phyloP scores from a whole-genome alignment of 768 basidiomycete species.

The Lactifluus pinguis region DNA sequence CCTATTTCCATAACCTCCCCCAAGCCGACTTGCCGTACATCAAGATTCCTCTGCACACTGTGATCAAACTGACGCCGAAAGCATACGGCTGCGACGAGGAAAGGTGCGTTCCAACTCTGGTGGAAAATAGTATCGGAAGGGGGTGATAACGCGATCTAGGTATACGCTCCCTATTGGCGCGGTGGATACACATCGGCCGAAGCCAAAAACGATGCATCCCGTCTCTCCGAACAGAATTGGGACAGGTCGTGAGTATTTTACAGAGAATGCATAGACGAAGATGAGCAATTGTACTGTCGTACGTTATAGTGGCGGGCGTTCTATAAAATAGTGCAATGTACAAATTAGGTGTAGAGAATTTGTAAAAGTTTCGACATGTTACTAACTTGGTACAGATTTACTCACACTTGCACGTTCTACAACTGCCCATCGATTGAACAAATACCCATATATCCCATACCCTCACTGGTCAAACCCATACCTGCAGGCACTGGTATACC shows the following conservation, averaged over 20 bases:
- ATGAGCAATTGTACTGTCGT: not conserved
- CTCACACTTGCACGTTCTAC: too few relatives aligned
- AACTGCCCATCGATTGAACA: too few relatives aligned
- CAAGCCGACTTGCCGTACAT: slow-evolving; percentile 96
- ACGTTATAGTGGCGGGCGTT: not conserved
- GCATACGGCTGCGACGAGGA: slow-evolving; percentile 99
- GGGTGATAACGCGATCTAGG: slow-evolving; percentile 28
- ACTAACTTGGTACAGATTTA: too few relatives aligned
- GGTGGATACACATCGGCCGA: slow-evolving; percentile 86
- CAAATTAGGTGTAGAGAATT: too few relatives aligned
- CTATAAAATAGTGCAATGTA: too few relatives aligned
- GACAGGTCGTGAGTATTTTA: slow-evolving; percentile 21
- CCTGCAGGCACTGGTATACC: too few relatives aligned
- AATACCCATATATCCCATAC: too few relatives aligned
- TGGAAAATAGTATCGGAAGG: not conserved
- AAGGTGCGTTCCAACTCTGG: slow-evolving; percentile 39
- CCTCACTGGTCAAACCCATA: too few relatives aligned
- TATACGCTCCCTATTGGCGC: slow-evolving; percentile 87
- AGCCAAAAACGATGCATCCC: slow-evolving; percentile 27
- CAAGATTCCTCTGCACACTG: slow-evolving; percentile 93
- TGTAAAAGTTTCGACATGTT: too few relatives aligned
- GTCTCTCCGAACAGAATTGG: slow-evolving; percentile 7
- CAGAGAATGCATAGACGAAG: slow-evolving; percentile 10
- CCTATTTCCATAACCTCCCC: slow-evolving; percentile 89
- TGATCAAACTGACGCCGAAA: slow-evolving; percentile 96